Conservation (phyloP, 768 basidiomycete species). For the Agaricus sinodeliciosus region DNA sequence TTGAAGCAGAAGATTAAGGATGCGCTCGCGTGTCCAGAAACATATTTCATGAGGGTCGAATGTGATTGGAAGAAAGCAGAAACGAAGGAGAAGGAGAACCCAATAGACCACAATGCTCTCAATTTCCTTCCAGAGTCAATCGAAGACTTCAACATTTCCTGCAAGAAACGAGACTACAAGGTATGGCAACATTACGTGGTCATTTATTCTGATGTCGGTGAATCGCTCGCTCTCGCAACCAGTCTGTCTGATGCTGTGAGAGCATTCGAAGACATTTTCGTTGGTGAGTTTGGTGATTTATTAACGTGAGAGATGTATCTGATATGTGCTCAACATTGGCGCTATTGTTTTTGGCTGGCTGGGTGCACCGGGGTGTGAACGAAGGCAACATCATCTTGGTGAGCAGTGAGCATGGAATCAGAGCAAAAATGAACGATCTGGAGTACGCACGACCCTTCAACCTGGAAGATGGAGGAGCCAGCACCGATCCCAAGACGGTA, state of each 20-base stretch:
- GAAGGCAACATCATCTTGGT: constrained; percentile 7
- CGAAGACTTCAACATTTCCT: neutral
- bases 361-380: constrained; percentile 10
- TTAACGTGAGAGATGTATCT: neutral
- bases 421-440: constrained; percentile 6
- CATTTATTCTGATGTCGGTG: neutral
- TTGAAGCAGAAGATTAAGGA: neutral
- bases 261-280: neutral
- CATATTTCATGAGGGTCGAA: constrained; percentile 2
- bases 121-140: neutral
- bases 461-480: neutral
- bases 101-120: neutral
- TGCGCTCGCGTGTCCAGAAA: neutral
- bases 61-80: neutral
- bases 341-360: constrained; percentile 7
- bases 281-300: neutral
- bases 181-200: neutral
- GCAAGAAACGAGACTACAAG: neutral
- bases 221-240: constrained; percentile 20
- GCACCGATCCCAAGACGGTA: constrained; percentile 6
- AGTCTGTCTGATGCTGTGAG: constrained; percentile 10
- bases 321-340: neutral
- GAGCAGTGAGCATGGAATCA: neutral
- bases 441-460: constrained; percentile 8
- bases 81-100: neutral